Evolutionary conservation across 306 rosid genomes (phyloP).

Genomic region (Prunus persica): Prunus_persica_NCBIv2 NC_034013.1:10619501-10620000

Average conservation of each 20-base stretch:
- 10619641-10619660: not conserved
- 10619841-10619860: conserved; percentile 68
- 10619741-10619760: not conserved
- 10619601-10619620: not conserved
- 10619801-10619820: conserved; percentile 60
- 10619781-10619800: conserved; percentile 2
- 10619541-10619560: not conserved
- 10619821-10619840: conserved; percentile 59
- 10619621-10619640: not conserved
- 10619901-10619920: conserved; percentile 21
- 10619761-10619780: not conserved
- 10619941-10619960: not conserved
- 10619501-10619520: conserved; percentile 15
- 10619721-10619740: not conserved
- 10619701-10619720: not conserved
- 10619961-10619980: not conserved
- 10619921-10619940: conserved; percentile 21
- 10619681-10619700: not conserved
- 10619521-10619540: conserved; percentile 11
- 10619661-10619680: not conserved
- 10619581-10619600: not conserved
- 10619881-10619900: conserved; percentile 23
- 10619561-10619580: not conserved
- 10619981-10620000: not conserved
- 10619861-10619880: conserved; percentile 88